phyloP scores from a whole-genome alignment of 805 yeast genomes.

The Lipomyces lipofer region DNA sequence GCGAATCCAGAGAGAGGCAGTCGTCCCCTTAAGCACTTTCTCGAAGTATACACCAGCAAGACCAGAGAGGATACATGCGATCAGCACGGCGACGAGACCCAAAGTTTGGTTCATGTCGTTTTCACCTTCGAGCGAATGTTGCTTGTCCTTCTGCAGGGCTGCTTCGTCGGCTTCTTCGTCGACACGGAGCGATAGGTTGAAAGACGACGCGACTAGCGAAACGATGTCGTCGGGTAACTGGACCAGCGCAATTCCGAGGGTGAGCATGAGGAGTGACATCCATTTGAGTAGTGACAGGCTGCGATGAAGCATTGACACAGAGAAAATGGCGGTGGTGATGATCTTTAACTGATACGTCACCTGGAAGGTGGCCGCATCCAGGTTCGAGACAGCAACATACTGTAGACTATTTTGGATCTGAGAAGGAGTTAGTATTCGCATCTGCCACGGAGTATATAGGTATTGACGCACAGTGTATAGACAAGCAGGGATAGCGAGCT shows the following conservation, averaged over 20 bases:
- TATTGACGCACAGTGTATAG: slow-evolving; percentile 39
- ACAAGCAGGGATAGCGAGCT: slow-evolving; percentile 45
- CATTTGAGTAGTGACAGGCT: slow-evolving; percentile 40
- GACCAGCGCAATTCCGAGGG: slow-evolving; percentile 45
- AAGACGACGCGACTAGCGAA: slow-evolving; percentile 21
- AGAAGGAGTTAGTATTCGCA: neutral
- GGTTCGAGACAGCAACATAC: slow-evolving; percentile 46
- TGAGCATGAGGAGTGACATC: slow-evolving; percentile 42
- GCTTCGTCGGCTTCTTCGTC: slow-evolving; percentile 21
- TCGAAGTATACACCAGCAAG: slow-evolving; percentile 49
- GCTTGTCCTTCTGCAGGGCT: slow-evolving; percentile 11
- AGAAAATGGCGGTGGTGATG: slow-evolving; percentile 46
- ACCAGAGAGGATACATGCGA: slow-evolving; percentile 44
- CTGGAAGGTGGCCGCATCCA: slow-evolving; percentile 47
- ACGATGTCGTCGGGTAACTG: slow-evolving; percentile 41
- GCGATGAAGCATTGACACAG: slow-evolving; percentile 43
- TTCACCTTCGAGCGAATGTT: slow-evolving; percentile 17
- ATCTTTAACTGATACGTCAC: slow-evolving; percentile 48
- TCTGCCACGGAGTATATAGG: neutral
- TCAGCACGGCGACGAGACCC: slow-evolving; percentile 42
- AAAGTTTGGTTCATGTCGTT: slow-evolving; percentile 35
- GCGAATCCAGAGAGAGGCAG: slow-evolving; percentile 43
- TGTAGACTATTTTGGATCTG: slow-evolving; percentile 41
- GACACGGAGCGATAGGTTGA: slow-evolving; percentile 16
- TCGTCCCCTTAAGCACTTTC: slow-evolving; percentile 44